Percentiles rank a stretch among this genome's conserved stretches.
Evolutionary conservation across 345 rosid species (phyloP).

Genomic region (Citrus sinensis): DVS_A1.0 CM039161.1:23530501-23531000

Average conservation of each 20-base stretch:
- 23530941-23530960: neutral
- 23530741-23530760: neutral
- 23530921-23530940: neutral
- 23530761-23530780: neutral
- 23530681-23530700: neutral
- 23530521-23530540: conserved; percentile 76
- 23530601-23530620: neutral
- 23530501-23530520: conserved; percentile 65
- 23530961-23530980: neutral
- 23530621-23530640: no score
- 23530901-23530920: neutral
- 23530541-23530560: conserved; percentile 86
- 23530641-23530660: neutral
- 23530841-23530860: neutral
- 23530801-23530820: neutral
- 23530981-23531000: neutral
- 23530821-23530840: neutral
- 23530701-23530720: neutral
- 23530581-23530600: conserved; percentile 42
- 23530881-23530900: neutral
- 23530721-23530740: neutral
- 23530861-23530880: neutral
- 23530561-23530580: conserved; percentile 87
- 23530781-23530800: neutral
- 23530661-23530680: neutral